Evolutionary conservation across 768 basidiomycete genomes (phyloP), one percentile per base, ranked within the genome.

Genomic region (Leccinum sublutescens): DNA sequence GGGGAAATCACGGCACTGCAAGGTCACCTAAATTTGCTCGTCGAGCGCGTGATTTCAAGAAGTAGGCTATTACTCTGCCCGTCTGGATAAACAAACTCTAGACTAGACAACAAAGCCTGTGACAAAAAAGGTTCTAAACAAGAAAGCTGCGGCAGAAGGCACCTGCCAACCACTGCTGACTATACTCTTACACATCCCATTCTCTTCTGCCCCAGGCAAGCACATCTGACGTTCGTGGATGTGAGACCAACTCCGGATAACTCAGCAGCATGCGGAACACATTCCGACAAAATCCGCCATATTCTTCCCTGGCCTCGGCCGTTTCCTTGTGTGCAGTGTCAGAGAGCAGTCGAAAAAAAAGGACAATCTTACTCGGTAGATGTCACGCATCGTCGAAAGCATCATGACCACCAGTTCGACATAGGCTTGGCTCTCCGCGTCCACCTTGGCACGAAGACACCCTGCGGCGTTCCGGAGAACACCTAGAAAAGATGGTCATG

Each of bases 311-410:
- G 21, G 55, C 57, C 12, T 61, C 60, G 14, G 60, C 23, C 57
- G 56, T 57, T 61, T 65, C 56, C 57, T 59, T 14, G 5, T 3
- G 9, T 12, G 40, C 33, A 57, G 9, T 10, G n/a, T 68, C 52
- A 70, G 63, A 21, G 3, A 21, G 2, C 48, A 40, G 36, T 25
- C 38, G 19, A 25, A 11, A 17, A n/a, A 25, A 11, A 23, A 51
- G 7, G 68, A 71, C 47, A 4, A 40, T 43, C 40, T 63, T 63
- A 84, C 86, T 68, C 73, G 67, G 58, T 75, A 73, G 40, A 78
- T 78, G 31, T 76, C 75, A 21, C 80, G 73, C 82, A 88, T 83
- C 2, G 79, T 71, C 21, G 80, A 78, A 29, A 87, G 74, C 72
- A 86, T 78, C 36, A 64, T 73, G 5, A 78, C 73, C 50, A 80